Percentiles rank a stretch among this genome's conserved stretches.
These are phyloP conservation scores for Skeletonema costatum DNA, from an alignment of 108 stramenopile genomes.

Conservation along the genomic window DNA sequence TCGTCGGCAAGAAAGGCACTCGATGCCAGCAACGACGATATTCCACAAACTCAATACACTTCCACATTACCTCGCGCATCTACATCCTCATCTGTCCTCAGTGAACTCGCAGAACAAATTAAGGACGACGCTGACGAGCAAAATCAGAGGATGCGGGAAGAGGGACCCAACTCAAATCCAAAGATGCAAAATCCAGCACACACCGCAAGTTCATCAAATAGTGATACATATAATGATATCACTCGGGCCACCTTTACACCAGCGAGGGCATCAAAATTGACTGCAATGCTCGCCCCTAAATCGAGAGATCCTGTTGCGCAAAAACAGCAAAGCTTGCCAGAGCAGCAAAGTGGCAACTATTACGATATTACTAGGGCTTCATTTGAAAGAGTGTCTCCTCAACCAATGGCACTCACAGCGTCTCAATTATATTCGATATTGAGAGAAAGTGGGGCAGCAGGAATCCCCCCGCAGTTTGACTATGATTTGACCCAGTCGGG, in stretches of 20 bases:
- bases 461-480: background rate
- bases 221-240: slow-evolving; percentile 1
- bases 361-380: slow-evolving; percentile 19
- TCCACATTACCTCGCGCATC: background rate
- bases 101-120: background rate
- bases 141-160: background rate
- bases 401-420: background rate
- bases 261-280: background rate
- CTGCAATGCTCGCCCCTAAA: slow-evolving; percentile 15
- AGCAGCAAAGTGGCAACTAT: background rate
- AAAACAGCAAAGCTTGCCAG: background rate
- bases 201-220: background rate
- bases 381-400: slow-evolving; percentile 14
- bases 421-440: background rate
- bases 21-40: background rate
- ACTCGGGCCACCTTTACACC: background rate
- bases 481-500: background rate
- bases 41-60: slow-evolving; percentile 2
- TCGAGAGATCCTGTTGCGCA: background rate
- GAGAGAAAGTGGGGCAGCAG: background rate
- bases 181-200: background rate
- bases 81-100: background rate
- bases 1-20: background rate
- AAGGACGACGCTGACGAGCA: background rate
- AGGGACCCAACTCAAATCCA: background rate